A percentile compares a stretch with the other conserved stretches of the same genome.
phyloP scores from a whole-genome alignment of 768 basidiomycete species.

The Mycena galopus region DNA sequence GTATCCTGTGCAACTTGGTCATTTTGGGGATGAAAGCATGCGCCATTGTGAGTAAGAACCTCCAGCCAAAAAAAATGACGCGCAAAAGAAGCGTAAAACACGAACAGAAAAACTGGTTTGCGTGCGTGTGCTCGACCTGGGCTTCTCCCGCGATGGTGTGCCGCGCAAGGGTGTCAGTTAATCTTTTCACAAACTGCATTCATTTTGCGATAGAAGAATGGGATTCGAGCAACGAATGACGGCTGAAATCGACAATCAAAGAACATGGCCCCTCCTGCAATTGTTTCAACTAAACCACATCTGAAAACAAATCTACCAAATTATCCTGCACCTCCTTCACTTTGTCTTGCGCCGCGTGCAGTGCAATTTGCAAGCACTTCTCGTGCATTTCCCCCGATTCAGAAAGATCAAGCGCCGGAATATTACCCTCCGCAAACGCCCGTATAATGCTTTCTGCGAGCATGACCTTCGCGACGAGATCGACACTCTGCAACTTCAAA shows the following conservation, averaged over 20 bases:
- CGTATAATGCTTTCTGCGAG: conserved; percentile 62
- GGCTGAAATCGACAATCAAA: neutral
- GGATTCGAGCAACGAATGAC: neutral
- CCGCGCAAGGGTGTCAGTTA: no score
- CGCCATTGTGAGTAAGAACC: no score
- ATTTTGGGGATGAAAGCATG: no score
- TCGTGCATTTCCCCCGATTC: conserved; percentile 54
- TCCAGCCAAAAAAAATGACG: no score
- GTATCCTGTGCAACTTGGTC: neutral
- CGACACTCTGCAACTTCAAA: conserved; percentile 56
- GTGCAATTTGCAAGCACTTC: conserved; percentile 58
- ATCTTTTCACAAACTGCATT: neutral
- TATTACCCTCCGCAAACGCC: conserved; percentile 59
- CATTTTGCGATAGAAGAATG: neutral
- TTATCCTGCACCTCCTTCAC: conserved; percentile 62
- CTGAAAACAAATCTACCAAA: conserved; percentile 61
- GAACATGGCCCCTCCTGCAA: neutral
- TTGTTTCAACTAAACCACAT: conserved; percentile 46
- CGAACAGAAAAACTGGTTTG: no score
- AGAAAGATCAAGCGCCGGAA: conserved; percentile 53
- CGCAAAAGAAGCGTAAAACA: no score
- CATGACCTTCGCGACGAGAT: conserved; percentile 60
- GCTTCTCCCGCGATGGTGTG: neutral
- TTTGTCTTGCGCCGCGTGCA: conserved; percentile 57
- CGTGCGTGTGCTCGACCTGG: no score